These are phyloP conservation scores for Boletellus sp. DNA, from an alignment of 1,284 basidiomycete genomes.

Conservation along the genomic window DNA sequence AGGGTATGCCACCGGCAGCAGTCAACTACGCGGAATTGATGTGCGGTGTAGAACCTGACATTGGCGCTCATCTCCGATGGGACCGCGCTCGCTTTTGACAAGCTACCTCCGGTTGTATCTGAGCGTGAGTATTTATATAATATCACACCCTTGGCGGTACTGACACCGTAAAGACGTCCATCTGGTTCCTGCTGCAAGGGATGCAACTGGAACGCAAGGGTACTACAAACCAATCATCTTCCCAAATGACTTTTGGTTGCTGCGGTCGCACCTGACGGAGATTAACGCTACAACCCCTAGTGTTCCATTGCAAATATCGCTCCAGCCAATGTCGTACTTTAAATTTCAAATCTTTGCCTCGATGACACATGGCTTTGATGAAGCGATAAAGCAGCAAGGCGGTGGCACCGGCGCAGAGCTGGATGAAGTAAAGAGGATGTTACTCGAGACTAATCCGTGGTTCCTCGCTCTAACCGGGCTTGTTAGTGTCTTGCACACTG, in stretches of 20 bases:
- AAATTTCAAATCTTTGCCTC: constrained; percentile 84
- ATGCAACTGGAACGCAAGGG: constrained; percentile 57
- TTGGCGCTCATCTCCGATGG: constrained; percentile 81
- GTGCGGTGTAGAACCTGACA: constrained; percentile 68
- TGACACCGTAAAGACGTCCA: constrained; percentile 48
- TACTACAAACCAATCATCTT: constrained; percentile 87
- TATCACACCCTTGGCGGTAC: constrained; percentile 10
- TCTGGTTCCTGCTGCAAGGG: constrained; percentile 54
- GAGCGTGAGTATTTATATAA: constrained; percentile 54
- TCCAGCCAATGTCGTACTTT: constrained; percentile 82
- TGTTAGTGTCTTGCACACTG: constrained; percentile 83
- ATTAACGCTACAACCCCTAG: constrained; percentile 73
- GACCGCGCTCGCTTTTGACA: constrained; percentile 49
- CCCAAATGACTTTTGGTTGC: constrained; percentile 93
- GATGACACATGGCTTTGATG: constrained; percentile 79
- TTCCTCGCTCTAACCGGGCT: constrained; percentile 78
- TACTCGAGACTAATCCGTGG: constrained; percentile 92
- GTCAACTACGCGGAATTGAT: constrained; percentile 7
- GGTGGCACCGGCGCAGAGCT: constrained; percentile 64
- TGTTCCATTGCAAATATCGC: constrained; percentile 77
- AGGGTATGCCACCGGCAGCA: constrained; percentile 39
- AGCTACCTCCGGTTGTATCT: constrained; percentile 60
- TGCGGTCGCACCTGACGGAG: constrained; percentile 75
- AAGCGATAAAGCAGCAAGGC: constrained; percentile 73
- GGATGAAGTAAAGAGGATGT: constrained; percentile 91